Evolutionary conservation across 345 rosid species (phyloP), one percentile per base, ranked within the genome.

Genomic region (Tarenaya hassleriana): DNA sequence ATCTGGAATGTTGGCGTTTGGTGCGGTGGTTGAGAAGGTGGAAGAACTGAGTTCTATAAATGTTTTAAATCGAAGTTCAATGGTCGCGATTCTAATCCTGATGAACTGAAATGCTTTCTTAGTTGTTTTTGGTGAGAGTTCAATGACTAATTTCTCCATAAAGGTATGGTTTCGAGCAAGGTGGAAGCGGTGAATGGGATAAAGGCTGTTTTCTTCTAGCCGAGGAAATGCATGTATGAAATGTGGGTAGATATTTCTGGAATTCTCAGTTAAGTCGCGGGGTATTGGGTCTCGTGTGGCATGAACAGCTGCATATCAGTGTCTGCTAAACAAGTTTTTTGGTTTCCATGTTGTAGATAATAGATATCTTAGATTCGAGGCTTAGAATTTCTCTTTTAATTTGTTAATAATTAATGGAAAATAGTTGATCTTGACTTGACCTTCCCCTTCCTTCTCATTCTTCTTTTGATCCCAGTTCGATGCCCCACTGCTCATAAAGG

Each of bases 401-500:
- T 39, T 39, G 14, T 39, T 12, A 5, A 16, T 39, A 11, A 13
- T 5, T 13, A 37, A 39, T 11, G 4, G 3, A 39, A 12, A 15
- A n/a, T 15, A 39, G 4, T 29, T 2, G 43, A 12, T 52, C 24
- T 42, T 52, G 32, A 52, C 15, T 4, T 34, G 21, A 35, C 35
- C 43, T 47, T 49, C 32, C 15, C 19, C 17, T 44, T 14, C 34
- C 12, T 11, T 19, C 3, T 41, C 2, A 41, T 12, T 72, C 33
- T 10, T 12, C 7, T 15, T n/a, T 65, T 39, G 24, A 56, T 67
- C 64, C 27, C 77, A 92, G 98, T 49, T 82, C 51, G 85, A 81
- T 66, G 66, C 81, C 2, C 70, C 90, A 0, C 52, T 92, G 47
- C 52, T 73, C 35, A 76, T 92, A 42, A 92, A 85, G 64, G 98